Evolutionary conservation across 2,329 filamentous ascomycete genomes (phyloP), one percentile per base, ranked within the genome.

Genomic region (Colletotrichum cordylinicola): DNA sequence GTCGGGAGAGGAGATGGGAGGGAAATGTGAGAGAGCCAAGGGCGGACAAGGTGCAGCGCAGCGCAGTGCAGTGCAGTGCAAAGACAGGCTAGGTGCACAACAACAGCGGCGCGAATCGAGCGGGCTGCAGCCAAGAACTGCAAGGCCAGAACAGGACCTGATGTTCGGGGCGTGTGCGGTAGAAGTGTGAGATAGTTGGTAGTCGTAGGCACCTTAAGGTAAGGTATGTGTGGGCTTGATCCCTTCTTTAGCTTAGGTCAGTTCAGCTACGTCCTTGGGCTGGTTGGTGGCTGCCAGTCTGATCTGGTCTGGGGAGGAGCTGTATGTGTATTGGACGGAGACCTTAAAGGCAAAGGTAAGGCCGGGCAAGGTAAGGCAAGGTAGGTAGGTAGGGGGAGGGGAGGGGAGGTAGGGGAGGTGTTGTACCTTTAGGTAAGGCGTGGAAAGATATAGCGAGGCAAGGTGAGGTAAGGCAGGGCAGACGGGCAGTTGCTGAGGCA

Each of bases 1-100:
- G 70, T 74, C 64, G 70, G 74, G 70, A 76, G 70, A 58, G 43
- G 68, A 64, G 62, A 73, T 39, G 61, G 61, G 24, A 67, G 64
- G 62, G 33, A 68, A 75, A 75, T 64, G 66, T 35, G 56, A 72
- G 31, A 35, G 21, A 68, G 66, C 48, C 52, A 58, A 68, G 60
- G 67, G 29, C 56, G 33, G 33, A 37, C 33, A 33, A 15, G 15
- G n/a, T 56, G 58, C 31, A 62, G 58, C 58, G n/a, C 43, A 52
- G 43, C 16, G 37, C 7, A 39, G 37, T 9, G 16, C 39, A 48
- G 39, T 52, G 43, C 43, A 52, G n/a, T 52, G 43, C 43, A 52
- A 61, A 58, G 55, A 58, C 58, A 61, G 29, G 29, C 39, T 31
- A 31, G 29, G 58, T 33, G 33, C 60, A 37, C 60, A 58, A 66